phyloP scores from a whole-genome alignment of 495 filamentous ascomycete genomes.

The Penicillium flavigenum region DNA sequence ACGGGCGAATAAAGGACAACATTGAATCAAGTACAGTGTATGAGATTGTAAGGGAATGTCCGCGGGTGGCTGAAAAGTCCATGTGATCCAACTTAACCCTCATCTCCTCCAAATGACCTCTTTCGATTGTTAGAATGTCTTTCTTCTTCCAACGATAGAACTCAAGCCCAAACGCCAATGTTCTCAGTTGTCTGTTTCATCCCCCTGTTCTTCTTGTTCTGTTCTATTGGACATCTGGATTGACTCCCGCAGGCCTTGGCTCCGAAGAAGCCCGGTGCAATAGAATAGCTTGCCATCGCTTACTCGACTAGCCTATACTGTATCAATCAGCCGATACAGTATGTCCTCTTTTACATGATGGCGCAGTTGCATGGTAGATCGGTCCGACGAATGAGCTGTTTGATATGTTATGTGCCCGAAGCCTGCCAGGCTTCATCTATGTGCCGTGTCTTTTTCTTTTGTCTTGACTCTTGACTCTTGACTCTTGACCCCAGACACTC shows the following conservation, averaged over 20 bases:
- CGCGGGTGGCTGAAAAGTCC: not conserved
- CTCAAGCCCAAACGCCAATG: constrained; percentile 5
- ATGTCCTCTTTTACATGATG: constrained; percentile 4
- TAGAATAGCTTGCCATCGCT: constrained; percentile 13
- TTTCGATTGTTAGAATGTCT: not conserved
- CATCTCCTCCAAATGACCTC: constrained; percentile 9
- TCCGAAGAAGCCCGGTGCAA: constrained; percentile 14
- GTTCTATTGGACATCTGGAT: constrained; percentile 9
- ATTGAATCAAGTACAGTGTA: no score
- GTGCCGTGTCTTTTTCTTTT: constrained; percentile 9
- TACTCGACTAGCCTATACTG: constrained; percentile 16
- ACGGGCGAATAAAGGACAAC: not conserved
- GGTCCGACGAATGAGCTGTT: constrained; percentile 15
- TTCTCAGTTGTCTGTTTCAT: constrained; percentile 4
- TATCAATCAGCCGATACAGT: constrained; percentile 9
- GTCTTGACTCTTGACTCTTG: not conserved
- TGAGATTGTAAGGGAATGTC: not conserved
- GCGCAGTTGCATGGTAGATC: constrained; percentile 13
- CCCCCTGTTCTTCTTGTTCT: constrained; percentile 12
- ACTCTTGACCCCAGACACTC: constrained; percentile 1
- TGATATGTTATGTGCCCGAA: constrained; percentile 13
- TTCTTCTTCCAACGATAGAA: not conserved
- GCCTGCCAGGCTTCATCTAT: constrained; percentile 19
- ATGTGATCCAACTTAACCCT: not conserved
- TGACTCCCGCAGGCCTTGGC: constrained; percentile 20